phyloP scores from a whole-genome alignment of 192 early-diverging fungal genomes.

The Rhizoclosmatium sp. region DNA sequence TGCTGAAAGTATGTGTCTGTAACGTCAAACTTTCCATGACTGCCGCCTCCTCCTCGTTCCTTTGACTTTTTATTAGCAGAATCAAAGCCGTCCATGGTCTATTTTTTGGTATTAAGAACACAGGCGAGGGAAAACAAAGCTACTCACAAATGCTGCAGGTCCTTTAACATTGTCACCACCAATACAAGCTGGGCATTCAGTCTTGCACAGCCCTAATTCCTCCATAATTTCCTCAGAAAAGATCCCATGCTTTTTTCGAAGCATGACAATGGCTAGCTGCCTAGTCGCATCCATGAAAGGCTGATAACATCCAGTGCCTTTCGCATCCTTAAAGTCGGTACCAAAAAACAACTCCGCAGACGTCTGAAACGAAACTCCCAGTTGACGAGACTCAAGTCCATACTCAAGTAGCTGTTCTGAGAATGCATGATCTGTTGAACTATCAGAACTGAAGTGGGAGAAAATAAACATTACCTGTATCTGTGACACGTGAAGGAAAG shows the following conservation, averaged over 20 bases:
- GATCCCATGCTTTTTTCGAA: neutral
- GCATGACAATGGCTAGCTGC: neutral
- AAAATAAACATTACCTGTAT: too few species aligned
- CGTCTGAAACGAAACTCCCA: conserved; percentile 10
- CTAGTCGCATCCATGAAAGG: conserved; percentile 9
- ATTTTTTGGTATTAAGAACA: too few species aligned
- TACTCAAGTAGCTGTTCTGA: neutral
- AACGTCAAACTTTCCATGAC: too few species aligned
- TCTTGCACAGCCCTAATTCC: neutral
- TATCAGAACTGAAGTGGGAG: too few species aligned
- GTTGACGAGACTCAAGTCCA: neutral
- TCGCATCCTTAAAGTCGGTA: neutral
- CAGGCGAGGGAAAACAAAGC: too few species aligned
- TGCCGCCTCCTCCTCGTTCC: too few species aligned
- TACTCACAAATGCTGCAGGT: neutral
- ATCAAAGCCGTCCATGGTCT: too few species aligned
- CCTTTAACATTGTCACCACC: neutral
- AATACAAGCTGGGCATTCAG: neutral
- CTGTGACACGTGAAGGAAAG: too few species aligned
- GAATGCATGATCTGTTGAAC: too few species aligned
- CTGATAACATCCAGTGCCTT: neutral
- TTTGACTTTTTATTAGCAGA: too few species aligned
- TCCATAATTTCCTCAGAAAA: neutral
- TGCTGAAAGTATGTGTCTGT: too few species aligned
- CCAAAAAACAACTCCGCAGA: neutral